Base-by-base conservation (phyloP, 179 eudicot genomes). In the Nepenthes alata region DNA sequence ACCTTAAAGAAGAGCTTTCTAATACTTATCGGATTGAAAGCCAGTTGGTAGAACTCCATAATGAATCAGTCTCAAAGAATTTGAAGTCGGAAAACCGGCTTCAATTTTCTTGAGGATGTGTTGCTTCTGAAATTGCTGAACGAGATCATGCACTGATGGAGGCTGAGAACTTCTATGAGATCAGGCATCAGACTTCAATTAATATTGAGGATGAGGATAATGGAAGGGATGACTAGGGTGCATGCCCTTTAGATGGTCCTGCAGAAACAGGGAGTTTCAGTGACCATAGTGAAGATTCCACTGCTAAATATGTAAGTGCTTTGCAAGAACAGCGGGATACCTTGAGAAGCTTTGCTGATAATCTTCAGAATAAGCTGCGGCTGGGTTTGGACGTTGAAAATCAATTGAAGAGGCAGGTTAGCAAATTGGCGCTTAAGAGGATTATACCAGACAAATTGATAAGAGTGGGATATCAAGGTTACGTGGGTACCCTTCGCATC, bases 141-240 rank as follows among this genome's bases (percentile, higher is more conserved):
- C 82, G 98, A 63, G 98, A 93, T 82, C 77, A 85, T 69, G 83
- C 98, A 47, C 63, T 89, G 62, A 62, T 93, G 86, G 96, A 93
- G 98, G 98, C 89, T 58, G 52, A 47, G 9, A 10, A 61, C 41
- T 35, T 93, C 66, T 89, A 81, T 74, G 74, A 78, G 73, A 83
- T 85, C 69, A 78, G 83, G 63, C 81, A 85, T 55, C 75, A 78
- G 63, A 71, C 75, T 60, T 36, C 67, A 34, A 62, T 54, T 53
- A 70, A 71, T 57, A 34, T 41, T 13, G 56, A 35, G 45, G 68
- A 49, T 65, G 81, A 77, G 57, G 81, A 84, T 69, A 55, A 59
- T 51, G 66, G 73, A 52, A 75, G 69, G 77, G 82, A 73, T 75
- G 88, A 83, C 60, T 86, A 81, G 70, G 81, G 93, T 66, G 79